Percentiles rank a stretch among this genome's conserved stretches.
Conservation (phyloP, 306 rosid species). For the Rubus idaeus region DNA sequence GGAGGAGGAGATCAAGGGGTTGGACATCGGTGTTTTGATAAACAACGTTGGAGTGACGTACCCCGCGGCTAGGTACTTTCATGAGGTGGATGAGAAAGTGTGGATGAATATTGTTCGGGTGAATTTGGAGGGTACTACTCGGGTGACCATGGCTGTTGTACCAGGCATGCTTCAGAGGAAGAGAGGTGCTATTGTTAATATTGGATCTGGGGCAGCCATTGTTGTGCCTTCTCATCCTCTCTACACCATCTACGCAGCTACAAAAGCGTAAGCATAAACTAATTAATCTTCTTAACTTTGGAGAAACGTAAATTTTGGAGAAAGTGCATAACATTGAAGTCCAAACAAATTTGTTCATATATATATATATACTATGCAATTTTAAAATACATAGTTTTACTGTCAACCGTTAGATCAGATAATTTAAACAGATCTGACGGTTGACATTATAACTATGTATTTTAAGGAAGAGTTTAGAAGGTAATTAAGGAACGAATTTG, state of each 20-base stretch:
- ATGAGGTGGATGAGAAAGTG: conserved; percentile 57
- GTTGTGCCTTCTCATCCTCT: conserved; percentile 89
- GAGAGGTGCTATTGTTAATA: conserved; percentile 69
- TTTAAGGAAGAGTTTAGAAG: too few species aligned
- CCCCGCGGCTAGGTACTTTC: conserved; percentile 54
- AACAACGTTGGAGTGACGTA: conserved; percentile 73
- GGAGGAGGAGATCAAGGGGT: conserved; percentile 30
- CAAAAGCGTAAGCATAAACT: conserved; percentile 65
- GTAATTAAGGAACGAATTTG: too few species aligned
- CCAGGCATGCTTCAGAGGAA: conserved; percentile 50
- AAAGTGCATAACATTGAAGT: too few species aligned
- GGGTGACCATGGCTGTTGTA: conserved; percentile 50
- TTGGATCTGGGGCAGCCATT: conserved; percentile 68
- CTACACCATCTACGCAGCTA: conserved; percentile 67
- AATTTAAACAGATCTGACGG: too few species aligned
- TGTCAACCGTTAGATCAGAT: too few species aligned
- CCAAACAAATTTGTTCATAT: too few species aligned
- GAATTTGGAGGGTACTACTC: conserved; percentile 59
- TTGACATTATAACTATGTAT: too few species aligned
- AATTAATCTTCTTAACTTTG: too few species aligned
- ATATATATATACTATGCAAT: too few species aligned
- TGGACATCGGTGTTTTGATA: conserved; percentile 54
- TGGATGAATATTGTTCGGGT: conserved; percentile 69
- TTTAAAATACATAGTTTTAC: too few species aligned
- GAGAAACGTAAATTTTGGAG: too few species aligned